These are phyloP conservation scores for Stemphylium beticola DNA, from an alignment of 2,329 filamentous ascomycete species.

Conservation along the genomic window DNA sequence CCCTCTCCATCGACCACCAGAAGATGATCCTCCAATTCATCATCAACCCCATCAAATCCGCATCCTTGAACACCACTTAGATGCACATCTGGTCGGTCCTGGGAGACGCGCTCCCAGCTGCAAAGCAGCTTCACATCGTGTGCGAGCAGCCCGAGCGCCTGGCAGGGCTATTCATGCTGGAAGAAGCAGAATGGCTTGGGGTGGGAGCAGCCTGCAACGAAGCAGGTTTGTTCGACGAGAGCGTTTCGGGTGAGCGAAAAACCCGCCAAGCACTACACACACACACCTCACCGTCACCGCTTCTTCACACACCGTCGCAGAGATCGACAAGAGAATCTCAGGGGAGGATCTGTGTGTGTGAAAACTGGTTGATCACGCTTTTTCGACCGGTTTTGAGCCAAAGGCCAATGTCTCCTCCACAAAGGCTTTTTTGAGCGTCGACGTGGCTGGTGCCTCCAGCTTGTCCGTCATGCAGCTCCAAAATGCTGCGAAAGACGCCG, in stretches of 20 bases:
- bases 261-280: slow-evolving; percentile 9
- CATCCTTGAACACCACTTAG: slow-evolving; percentile 19
- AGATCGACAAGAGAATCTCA: background rate
- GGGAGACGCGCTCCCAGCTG: slow-evolving; percentile 13
- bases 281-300: slow-evolving; percentile 8
- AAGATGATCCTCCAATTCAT: slow-evolving; percentile 16
- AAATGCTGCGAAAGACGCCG: background rate
- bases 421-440: slow-evolving; percentile 7
- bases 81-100: slow-evolving; percentile 18
- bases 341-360: slow-evolving; percentile 1
- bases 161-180: slow-evolving; percentile 19
- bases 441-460: background rate
- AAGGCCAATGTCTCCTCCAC: slow-evolving; percentile 6
- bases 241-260: slow-evolving; percentile 16
- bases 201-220: slow-evolving; percentile 20
- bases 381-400: slow-evolving; percentile 9
- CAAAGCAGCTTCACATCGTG: slow-evolving; percentile 12
- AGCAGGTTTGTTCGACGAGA: slow-evolving; percentile 15
- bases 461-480: background rate
- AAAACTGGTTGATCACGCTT: slow-evolving; percentile 2
- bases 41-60: slow-evolving; percentile 9
- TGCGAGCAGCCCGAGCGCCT: slow-evolving; percentile 16
- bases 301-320: slow-evolving; percentile 2
- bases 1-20: slow-evolving; percentile 8
- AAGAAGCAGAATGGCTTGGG: slow-evolving; percentile 19